Percentiles rank a stretch among this genome's conserved stretches.
These are phyloP conservation scores for Lenzites betulinus DNA, from an alignment of 768 basidiomycete genomes.

Conservation along the genomic window DNA sequence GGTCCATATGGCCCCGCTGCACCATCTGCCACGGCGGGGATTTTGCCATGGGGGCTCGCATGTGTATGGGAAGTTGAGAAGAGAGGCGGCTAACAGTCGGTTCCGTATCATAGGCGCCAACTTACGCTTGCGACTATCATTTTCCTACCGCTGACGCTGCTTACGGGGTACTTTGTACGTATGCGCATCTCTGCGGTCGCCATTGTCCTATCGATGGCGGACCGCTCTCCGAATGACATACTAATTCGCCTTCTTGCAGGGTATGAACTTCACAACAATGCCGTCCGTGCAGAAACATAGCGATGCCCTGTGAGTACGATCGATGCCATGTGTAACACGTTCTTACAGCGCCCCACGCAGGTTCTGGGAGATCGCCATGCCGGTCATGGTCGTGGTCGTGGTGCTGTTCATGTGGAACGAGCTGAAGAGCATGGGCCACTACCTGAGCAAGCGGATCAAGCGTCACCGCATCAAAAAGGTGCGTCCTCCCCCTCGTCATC, in stretches of 20 bases:
- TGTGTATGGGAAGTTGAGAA: neutral
- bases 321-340: neutral
- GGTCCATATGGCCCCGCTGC: no score
- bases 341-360: conserved; percentile 34
- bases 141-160: conserved; percentile 67
- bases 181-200: conserved; percentile 34
- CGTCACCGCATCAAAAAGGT: conserved; percentile 38
- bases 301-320: conserved; percentile 46
- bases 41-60: no score
- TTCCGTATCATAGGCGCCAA: conserved; percentile 50
- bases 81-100: conserved; percentile 1
- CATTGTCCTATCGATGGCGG: conserved; percentile 25
- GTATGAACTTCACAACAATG: conserved; percentile 65
- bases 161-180: conserved; percentile 73
- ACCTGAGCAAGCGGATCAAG: conserved; percentile 45
- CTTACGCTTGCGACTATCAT: conserved; percentile 71
- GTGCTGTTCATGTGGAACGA: conserved; percentile 56
- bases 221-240: neutral
- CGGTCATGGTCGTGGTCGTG: conserved; percentile 55
- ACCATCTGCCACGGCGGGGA: no score
- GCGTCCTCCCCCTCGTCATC: conserved; percentile 8
- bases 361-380: conserved; percentile 69
- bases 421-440: conserved; percentile 46
- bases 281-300: conserved; percentile 48
- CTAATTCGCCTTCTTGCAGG: conserved; percentile 37